Evolutionary conservation across 768 basidiomycete species (phyloP), one percentile per base, ranked within the genome.

Genomic region (Fomitopsis pulvina): DNA sequence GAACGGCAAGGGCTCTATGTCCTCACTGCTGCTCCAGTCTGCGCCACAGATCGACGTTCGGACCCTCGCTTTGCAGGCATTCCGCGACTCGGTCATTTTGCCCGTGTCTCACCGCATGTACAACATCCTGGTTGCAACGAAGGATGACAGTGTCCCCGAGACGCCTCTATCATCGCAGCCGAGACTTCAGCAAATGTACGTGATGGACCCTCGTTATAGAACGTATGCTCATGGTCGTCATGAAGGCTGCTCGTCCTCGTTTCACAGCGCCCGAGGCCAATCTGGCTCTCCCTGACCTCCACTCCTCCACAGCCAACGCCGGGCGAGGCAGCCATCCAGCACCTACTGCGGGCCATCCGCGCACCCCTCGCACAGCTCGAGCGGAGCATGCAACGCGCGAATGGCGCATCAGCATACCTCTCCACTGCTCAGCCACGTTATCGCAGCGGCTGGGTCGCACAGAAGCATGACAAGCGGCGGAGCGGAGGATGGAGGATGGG

Each of bases 111-210:
- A 75, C 46, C 71, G 78, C 8, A 66, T 91, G 11, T 73, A 81
- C 39, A 64, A 71, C 2, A 75, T 82, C 11, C 71, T 90, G 28
- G 77, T 75, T 22, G 65, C 74, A 41, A 66, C 76, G 0, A 78
- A 73, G 27, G 79, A 83, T 51, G 85, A 85, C 41, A 74, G 69
- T 39, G 69, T 78, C 37, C 68, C 77, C 28, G 80, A 83, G 47
- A 71, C 74, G 2, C 65, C 74, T 11, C 73, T 76, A 1, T 79
- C 81, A 52, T 77, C 81, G 50, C 77, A 79, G 48, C 85, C 87
- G 16, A 77, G 86, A 21, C 64, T 92, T 20, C 87, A 89, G 55
- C 89, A 92, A 65, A 91, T 92, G 89, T 87, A 58, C 43, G 78
- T 57, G 5, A 38, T 41, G 7, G 21, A 58, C 12, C 38, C 27